phyloP scores from a whole-genome alignment of 2,329 filamentous ascomycete genomes.

The Colletotrichum magnum region DNA sequence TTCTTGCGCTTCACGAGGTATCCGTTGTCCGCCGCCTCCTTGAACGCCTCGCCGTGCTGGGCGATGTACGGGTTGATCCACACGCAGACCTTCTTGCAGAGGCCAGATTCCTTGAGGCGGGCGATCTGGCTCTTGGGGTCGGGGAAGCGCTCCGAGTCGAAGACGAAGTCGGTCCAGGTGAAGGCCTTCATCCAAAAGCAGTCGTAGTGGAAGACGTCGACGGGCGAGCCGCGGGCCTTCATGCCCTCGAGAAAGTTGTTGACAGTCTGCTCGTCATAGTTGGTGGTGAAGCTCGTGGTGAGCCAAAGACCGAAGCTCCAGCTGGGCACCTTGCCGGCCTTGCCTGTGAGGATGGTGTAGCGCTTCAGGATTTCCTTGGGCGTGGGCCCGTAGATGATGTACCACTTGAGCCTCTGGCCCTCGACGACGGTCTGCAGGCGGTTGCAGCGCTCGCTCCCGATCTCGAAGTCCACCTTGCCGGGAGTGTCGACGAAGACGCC shows the following conservation, averaged over 20 bases:
- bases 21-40: constrained; percentile 73
- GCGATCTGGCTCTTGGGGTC: constrained; percentile 76
- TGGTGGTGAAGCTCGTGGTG: constrained; percentile 82
- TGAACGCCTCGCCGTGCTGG: constrained; percentile 77
- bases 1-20: constrained; percentile 79
- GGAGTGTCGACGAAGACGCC: constrained; percentile 82
- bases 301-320: constrained; percentile 86
- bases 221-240: constrained; percentile 73
- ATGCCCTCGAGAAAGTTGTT: constrained; percentile 78
- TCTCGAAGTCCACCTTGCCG: constrained; percentile 78
- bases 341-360: constrained; percentile 78
- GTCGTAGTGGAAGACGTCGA: constrained; percentile 83
- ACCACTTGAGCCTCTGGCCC: constrained; percentile 80
- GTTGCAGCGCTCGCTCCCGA: constrained; percentile 81
- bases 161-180: constrained; percentile 82
- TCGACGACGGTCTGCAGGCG: constrained; percentile 79
- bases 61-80: constrained; percentile 85
- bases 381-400: constrained; percentile 78
- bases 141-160: constrained; percentile 77
- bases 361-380: constrained; percentile 79
- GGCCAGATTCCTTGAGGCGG: constrained; percentile 73
- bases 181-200: constrained; percentile 85
- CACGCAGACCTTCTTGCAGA: constrained; percentile 76
- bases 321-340: constrained; percentile 73
- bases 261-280: constrained; percentile 79